Percentiles rank a stretch among this genome's conserved stretches.
phyloP scores from a whole-genome alignment of 495 filamentous ascomycete species.

The Immersiella caudata region DNA sequence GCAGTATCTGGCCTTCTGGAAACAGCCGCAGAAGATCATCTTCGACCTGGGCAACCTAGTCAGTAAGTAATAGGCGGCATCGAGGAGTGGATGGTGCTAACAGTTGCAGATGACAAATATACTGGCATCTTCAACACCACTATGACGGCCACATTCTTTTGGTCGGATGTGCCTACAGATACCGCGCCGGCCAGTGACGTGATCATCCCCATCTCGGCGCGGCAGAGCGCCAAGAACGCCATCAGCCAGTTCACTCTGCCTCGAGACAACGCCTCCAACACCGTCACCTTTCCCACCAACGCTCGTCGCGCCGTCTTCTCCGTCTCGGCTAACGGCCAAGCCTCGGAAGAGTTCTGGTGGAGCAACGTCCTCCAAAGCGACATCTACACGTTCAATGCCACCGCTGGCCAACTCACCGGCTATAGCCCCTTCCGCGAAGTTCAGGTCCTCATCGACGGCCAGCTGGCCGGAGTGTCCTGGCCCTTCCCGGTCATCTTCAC shows the following conservation, averaged over 20 bases:
- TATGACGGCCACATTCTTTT: slow-evolving; percentile 76
- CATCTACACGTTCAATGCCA: slow-evolving; percentile 60
- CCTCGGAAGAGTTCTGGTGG: slow-evolving; percentile 87
- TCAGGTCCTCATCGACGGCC: slow-evolving; percentile 76
- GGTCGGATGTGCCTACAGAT: slow-evolving; percentile 40
- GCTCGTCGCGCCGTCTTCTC: slow-evolving; percentile 72
- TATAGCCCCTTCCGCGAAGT: slow-evolving; percentile 82
- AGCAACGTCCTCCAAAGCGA: slow-evolving; percentile 73
- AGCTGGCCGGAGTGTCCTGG: slow-evolving; percentile 78
- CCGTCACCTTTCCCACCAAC: slow-evolving; percentile 61
- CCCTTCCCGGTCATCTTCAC: slow-evolving; percentile 89
- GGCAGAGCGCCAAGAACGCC: slow-evolving; percentile 51
- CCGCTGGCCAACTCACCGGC: slow-evolving; percentile 64
- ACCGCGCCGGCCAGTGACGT: slow-evolving; percentile 58
- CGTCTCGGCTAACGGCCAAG: slow-evolving; percentile 77
- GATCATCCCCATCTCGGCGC: slow-evolving; percentile 77
- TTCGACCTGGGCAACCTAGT: slow-evolving; percentile 84
- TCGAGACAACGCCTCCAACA: slow-evolving; percentile 60
- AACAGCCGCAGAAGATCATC: slow-evolving; percentile 69
- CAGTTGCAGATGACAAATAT: slow-evolving; percentile 60
- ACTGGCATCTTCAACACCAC: slow-evolving; percentile 84
- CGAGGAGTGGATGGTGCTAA: neutral
- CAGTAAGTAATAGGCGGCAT: slow-evolving; percentile 16
- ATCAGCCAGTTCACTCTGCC: slow-evolving; percentile 76
- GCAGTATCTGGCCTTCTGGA: slow-evolving; percentile 69